phyloP scores from a whole-genome alignment of 768 basidiomycete species.

The Grammothele lineata region DNA sequence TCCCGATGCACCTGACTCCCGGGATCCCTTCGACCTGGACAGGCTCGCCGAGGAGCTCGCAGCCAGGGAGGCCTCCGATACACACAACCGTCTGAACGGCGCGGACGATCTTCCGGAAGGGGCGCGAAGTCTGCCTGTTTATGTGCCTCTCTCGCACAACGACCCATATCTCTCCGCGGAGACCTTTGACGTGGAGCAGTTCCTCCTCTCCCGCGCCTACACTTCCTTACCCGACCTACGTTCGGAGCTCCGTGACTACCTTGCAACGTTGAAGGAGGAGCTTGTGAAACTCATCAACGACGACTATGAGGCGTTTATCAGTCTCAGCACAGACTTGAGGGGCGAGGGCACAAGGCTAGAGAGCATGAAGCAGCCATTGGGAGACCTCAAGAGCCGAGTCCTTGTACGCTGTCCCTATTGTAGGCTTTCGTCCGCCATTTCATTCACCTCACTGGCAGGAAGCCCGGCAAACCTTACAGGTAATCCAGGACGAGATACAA shows the following conservation, averaged over 20 bases:
- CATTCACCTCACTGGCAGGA: constrained; percentile 35
- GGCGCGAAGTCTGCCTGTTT: constrained; percentile 52
- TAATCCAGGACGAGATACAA: constrained; percentile 70
- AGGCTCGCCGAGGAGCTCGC: constrained; percentile 68
- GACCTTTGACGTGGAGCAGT: constrained; percentile 77
- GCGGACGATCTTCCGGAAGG: constrained; percentile 10
- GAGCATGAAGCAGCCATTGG: constrained; percentile 64
- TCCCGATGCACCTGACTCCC: constrained; percentile 6
- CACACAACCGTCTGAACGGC: neutral
- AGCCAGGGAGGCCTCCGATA: constrained; percentile 9
- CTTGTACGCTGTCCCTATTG: constrained; percentile 44
- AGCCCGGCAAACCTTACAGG: constrained; percentile 58
- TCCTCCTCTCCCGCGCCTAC: constrained; percentile 82
- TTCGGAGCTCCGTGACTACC: constrained; percentile 81
- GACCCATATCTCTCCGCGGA: constrained; percentile 68
- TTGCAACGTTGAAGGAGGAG: constrained; percentile 83
- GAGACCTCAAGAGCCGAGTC: constrained; percentile 58
- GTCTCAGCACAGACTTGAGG: constrained; percentile 86
- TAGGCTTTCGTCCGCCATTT: neutral
- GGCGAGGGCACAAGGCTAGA: constrained; percentile 77
- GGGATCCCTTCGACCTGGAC: constrained; percentile 65
- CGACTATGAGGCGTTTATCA: constrained; percentile 98
- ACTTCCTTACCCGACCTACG: constrained; percentile 86
- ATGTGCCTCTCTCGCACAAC: constrained; percentile 73
- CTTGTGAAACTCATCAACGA: constrained; percentile 94